Evolutionary conservation across 345 rosid species (phyloP).

Genomic region (Eutrema japonicum): DNA sequence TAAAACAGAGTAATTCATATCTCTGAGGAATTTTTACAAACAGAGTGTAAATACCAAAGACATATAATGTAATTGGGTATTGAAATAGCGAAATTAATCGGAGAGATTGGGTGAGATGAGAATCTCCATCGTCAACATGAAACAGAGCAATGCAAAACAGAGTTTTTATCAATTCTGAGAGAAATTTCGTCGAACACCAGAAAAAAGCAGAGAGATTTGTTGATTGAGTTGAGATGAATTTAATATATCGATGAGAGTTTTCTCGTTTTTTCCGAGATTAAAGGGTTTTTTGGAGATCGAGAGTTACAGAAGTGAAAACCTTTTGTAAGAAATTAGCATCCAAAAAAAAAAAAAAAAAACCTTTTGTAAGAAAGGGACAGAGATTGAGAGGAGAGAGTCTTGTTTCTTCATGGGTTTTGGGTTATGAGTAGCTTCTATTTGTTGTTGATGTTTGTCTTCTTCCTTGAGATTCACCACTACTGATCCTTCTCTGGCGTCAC

Average conservation of each 20-base stretch:
- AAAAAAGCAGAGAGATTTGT: no score
- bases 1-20: not conserved
- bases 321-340: conserved; percentile 65
- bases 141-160: conserved; percentile 23
- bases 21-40: not conserved
- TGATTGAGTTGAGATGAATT: not conserved
- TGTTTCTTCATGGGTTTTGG: conserved; percentile 40
- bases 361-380: conserved; percentile 84
- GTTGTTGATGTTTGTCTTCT: conserved; percentile 36
- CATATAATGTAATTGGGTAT: not conserved
- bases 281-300: not conserved
- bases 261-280: not conserved
- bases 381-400: conserved; percentile 51
- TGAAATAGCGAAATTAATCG: not conserved
- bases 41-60: not conserved
- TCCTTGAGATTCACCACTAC: conserved; percentile 62
- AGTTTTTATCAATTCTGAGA: not conserved
- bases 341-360: conserved; percentile 21
- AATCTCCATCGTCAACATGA: not conserved
- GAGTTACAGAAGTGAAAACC: conserved; percentile 48
- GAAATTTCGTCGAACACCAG: not conserved
- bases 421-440: conserved; percentile 19
- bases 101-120: not conserved
- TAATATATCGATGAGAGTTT: not conserved
- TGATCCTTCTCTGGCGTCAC: conserved; percentile 41